phyloP scores from a whole-genome alignment of 345 rosid species.

The Salix dunnii region DNA sequence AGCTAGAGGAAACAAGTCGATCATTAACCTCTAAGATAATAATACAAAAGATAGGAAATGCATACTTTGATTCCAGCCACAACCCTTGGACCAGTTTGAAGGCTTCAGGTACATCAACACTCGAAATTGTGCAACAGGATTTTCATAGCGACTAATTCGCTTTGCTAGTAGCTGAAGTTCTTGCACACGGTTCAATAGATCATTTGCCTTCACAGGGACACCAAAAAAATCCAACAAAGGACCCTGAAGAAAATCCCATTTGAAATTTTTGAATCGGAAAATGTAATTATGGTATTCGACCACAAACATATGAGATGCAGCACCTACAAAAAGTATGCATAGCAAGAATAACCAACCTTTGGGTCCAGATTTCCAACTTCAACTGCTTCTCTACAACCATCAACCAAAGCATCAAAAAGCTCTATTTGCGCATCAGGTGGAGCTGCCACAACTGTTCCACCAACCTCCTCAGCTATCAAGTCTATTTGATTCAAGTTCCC shows the following conservation, averaged over 20 bases:
- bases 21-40: neutral
- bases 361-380: constrained; percentile 61
- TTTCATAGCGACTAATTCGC: constrained; percentile 68
- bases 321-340: neutral
- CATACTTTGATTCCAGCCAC: constrained; percentile 98
- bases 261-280: neutral
- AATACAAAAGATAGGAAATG: neutral
- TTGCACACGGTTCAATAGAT: constrained; percentile 73
- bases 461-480: constrained; percentile 70
- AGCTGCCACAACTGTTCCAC: constrained; percentile 78
- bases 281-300: neutral
- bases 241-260: constrained; percentile 50
- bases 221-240: constrained; percentile 96
- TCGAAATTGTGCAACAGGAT: constrained; percentile 88
- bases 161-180: constrained; percentile 84
- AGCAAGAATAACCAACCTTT: constrained; percentile 48
- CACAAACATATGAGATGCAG: neutral
- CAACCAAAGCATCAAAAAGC: constrained; percentile 80
- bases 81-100: constrained; percentile 99
- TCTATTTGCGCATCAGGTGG: constrained; percentile 80
- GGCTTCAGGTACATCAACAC: constrained; percentile 83
- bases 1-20: neutral
- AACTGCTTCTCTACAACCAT: constrained; percentile 83
- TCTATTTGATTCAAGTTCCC: constrained; percentile 77
- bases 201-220: constrained; percentile 88